Conservation (phyloP, 2,329 filamentous ascomycete species). For the Ascochyta clinopodiicola region DNA sequence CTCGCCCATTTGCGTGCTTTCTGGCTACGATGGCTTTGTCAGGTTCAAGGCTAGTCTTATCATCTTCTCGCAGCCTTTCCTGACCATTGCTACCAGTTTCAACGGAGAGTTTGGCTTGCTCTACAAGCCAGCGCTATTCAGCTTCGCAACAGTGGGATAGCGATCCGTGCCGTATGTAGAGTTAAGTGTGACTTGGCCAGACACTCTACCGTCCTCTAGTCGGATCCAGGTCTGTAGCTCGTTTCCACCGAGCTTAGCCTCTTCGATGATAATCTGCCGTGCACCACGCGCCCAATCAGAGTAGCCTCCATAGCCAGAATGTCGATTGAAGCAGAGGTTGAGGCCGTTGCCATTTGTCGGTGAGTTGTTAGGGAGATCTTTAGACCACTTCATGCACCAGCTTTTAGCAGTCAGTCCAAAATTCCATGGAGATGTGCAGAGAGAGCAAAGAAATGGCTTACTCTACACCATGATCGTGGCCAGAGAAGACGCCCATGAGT, state of each 20-base stretch:
- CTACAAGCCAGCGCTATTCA: constrained; percentile 9
- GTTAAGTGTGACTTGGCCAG: constrained; percentile 64
- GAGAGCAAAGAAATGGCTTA: background rate
- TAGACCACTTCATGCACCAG: constrained; percentile 52
- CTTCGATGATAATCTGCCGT: constrained; percentile 61
- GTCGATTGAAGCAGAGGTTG: constrained; percentile 66
- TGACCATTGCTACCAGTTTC: background rate
- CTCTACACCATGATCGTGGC: constrained; percentile 65
- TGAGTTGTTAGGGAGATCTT: constrained; percentile 35
- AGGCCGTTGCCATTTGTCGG: constrained; percentile 52
- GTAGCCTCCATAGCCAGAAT: constrained; percentile 74
- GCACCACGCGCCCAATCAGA: constrained; percentile 68
- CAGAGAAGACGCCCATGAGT: constrained; percentile 60
- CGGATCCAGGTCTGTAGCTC: constrained; percentile 67
- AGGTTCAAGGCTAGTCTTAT: background rate
- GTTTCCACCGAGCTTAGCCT: constrained; percentile 48
- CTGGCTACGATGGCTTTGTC: background rate
- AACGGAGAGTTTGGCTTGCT: background rate
- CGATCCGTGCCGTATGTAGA: constrained; percentile 63
- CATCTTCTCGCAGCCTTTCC: background rate
- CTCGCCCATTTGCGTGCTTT: background rate
- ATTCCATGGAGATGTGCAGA: background rate
- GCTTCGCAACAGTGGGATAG: constrained; percentile 52
- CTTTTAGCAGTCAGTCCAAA: constrained; percentile 2
- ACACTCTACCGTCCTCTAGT: constrained; percentile 62